Evolutionary conservation across 1,284 basidiomycete genomes (phyloP).

Genomic region (Trichosporon faecale): DNA sequence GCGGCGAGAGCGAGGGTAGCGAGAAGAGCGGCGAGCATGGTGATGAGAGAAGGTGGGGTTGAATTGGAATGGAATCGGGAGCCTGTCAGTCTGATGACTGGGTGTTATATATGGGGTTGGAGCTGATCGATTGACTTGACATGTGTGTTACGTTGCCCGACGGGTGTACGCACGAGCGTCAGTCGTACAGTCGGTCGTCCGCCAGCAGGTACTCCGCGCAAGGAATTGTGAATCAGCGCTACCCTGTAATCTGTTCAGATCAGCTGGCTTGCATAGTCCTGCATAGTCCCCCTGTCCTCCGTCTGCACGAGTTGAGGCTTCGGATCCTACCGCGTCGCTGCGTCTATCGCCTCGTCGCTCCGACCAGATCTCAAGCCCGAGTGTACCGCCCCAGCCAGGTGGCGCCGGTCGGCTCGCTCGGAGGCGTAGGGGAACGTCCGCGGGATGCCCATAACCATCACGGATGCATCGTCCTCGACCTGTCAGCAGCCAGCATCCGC

Average conservation of each 20-base stretch:
- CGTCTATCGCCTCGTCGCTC: no score
- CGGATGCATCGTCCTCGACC: neutral
- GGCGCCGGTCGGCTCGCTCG: slow-evolving; percentile 1
- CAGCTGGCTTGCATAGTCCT: no score
- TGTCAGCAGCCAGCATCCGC: neutral
- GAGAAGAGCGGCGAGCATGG: slow-evolving; percentile 1
- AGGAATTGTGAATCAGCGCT: neutral
- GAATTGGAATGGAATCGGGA: neutral
- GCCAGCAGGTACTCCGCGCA: neutral
- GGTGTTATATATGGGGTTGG: neutral
- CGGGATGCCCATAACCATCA: neutral
- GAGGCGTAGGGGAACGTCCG: neutral
- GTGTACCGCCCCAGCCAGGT: neutral
- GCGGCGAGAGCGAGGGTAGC: neutral
- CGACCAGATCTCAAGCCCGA: neutral
- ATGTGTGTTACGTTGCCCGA: neutral
- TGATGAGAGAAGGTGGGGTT: neutral
- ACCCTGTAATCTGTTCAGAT: neutral
- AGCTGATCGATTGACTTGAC: neutral
- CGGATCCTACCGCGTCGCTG: neutral
- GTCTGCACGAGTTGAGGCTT: neutral
- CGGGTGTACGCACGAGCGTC: no score
- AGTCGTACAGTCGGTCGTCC: no score
- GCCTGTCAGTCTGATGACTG: neutral
- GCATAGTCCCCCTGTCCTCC: no score